Evolutionary conservation across 495 filamentous ascomycete species (phyloP).

Genomic region (Staphylotrichum longicolle): DNA sequence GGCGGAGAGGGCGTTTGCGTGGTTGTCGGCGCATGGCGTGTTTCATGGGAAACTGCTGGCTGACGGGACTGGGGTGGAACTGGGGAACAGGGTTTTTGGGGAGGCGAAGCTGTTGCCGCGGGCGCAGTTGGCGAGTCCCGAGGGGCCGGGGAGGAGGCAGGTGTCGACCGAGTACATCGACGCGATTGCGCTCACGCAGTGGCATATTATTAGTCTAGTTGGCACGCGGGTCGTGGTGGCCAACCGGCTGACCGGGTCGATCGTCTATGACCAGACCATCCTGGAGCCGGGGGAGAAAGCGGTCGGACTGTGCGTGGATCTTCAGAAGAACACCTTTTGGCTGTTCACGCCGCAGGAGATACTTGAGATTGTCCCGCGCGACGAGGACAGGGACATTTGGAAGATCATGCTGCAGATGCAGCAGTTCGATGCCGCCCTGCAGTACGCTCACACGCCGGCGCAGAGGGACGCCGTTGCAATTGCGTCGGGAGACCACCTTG

Average conservation of each 20-base stretch:
- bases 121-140: slow-evolving; percentile 64
- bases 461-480: slow-evolving; percentile 89
- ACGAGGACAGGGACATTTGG: slow-evolving; percentile 94
- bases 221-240: slow-evolving; percentile 78
- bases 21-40: slow-evolving; percentile 86
- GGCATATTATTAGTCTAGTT: slow-evolving; percentile 84
- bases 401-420: slow-evolving; percentile 81
- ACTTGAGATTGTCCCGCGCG: slow-evolving; percentile 83
- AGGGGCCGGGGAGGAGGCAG: slow-evolving; percentile 62
- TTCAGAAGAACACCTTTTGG: slow-evolving; percentile 95
- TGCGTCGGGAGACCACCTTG: slow-evolving; percentile 83
- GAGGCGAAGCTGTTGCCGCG: slow-evolving; percentile 74
- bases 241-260: slow-evolving; percentile 77
- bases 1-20: slow-evolving; percentile 76
- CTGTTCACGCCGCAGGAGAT: slow-evolving; percentile 87
- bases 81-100: slow-evolving; percentile 64
- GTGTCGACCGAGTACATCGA: slow-evolving; percentile 66
- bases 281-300: slow-evolving; percentile 76
- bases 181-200: slow-evolving; percentile 84
- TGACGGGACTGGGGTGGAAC: slow-evolving; percentile 42
- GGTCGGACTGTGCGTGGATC: slow-evolving; percentile 78
- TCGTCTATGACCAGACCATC: slow-evolving; percentile 82
- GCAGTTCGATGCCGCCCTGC: slow-evolving; percentile 81
- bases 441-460: slow-evolving; percentile 66
- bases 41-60: slow-evolving; percentile 74